Conservation (phyloP, 2,329 filamentous ascomycete genomes). For the Cladorrhinum sp. region DNA sequence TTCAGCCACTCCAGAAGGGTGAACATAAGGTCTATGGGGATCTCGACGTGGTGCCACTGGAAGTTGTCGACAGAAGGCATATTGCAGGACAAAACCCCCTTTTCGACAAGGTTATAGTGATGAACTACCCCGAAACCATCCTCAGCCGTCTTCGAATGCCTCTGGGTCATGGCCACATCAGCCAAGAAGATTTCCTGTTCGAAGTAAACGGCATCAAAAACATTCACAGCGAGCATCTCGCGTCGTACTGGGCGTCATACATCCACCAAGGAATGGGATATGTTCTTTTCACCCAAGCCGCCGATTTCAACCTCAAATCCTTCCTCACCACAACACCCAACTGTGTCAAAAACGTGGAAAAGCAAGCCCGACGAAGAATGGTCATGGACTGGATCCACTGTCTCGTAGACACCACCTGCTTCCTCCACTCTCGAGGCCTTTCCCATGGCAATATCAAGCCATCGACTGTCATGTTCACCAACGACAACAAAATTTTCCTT, state of each 20-base stretch:
- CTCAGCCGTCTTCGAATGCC: constrained; percentile 59
- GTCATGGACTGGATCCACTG: constrained; percentile 75
- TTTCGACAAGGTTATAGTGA: constrained; percentile 61
- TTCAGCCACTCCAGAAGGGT: constrained; percentile 60
- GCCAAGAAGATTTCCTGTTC: constrained; percentile 54
- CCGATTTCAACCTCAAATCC: constrained; percentile 64
- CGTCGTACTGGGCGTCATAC: constrained; percentile 70
- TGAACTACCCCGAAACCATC: constrained; percentile 55
- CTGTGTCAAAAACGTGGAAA: constrained; percentile 60
- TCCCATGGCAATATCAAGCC: constrained; percentile 69
- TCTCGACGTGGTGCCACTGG: constrained; percentile 67
- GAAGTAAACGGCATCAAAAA: constrained; percentile 58
- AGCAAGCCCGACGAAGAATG: constrained; percentile 56
- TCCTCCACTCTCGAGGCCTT: constrained; percentile 61
- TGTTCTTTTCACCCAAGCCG: constrained; percentile 63
- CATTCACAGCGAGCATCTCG: constrained; percentile 65
- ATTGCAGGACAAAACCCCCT: constrained; percentile 33
- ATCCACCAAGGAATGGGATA: constrained; percentile 62
- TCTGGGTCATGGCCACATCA: constrained; percentile 45
- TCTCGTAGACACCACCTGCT: constrained; percentile 65
- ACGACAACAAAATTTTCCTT: constrained; percentile 64
- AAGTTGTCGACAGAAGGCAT: constrained; percentile 59
- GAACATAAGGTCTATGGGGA: constrained; percentile 62
- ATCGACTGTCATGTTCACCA: constrained; percentile 65
- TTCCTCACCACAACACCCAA: constrained; percentile 63